These are phyloP conservation scores for Dryadomyces quercivorus DNA, from an alignment of 2,329 filamentous ascomycete genomes.

Conservation along the genomic window DNA sequence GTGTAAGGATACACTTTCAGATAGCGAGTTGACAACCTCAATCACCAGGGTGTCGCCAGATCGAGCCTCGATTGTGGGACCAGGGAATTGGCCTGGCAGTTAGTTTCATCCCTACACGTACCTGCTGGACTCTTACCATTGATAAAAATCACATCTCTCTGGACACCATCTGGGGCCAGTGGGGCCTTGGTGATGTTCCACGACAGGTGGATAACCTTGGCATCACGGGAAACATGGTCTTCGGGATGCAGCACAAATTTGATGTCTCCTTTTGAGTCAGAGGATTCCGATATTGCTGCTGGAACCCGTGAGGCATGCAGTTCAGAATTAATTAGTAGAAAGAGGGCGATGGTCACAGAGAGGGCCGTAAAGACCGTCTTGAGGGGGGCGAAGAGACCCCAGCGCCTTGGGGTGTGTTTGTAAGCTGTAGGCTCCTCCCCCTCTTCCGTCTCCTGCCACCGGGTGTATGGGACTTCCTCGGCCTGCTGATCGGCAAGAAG, in stretches of 20 bases:
- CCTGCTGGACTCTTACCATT: constrained; percentile 23
- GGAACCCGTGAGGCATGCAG: neutral
- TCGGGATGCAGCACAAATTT: constrained; percentile 24
- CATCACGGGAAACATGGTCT: constrained; percentile 24
- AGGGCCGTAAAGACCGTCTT: neutral
- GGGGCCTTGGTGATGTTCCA: constrained; percentile 28
- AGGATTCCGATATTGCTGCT: neutral
- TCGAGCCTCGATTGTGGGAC: constrained; percentile 34
- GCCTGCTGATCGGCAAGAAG: neutral
- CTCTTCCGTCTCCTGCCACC: neutral
- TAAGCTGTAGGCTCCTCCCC: neutral
- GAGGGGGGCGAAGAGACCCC: neutral
- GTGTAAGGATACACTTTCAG: constrained; percentile 29
- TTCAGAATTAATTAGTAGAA: neutral
- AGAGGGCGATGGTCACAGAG: constrained; percentile 3
- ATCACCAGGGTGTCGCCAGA: constrained; percentile 32
- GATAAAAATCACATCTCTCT: constrained; percentile 35
- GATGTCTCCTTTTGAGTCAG: constrained; percentile 2
- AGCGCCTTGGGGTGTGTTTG: neutral
- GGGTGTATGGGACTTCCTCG: neutral
- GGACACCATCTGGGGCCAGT: constrained; percentile 35
- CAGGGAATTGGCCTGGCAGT: constrained; percentile 25
- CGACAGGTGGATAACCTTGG: constrained; percentile 20
- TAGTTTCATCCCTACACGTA: neutral
- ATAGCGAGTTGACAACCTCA: constrained; percentile 27